Base-by-base conservation (phyloP, 1,284 basidiomycete genomes). In the Cryptococcus sp. region DNA sequence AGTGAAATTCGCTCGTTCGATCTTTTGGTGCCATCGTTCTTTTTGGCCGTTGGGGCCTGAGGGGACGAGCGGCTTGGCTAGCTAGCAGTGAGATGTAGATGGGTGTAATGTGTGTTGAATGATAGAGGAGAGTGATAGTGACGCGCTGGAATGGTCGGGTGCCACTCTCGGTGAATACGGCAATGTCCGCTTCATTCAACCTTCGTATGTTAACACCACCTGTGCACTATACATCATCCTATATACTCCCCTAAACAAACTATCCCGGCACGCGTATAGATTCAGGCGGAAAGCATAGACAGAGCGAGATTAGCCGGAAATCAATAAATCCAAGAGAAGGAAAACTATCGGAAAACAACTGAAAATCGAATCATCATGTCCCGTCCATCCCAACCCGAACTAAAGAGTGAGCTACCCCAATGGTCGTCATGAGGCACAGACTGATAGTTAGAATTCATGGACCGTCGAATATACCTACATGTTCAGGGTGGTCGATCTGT, bases 401-500 rank as follows among this genome's bases (percentile, higher is more conserved):
- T 94, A 55, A 94, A 93, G 82, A 94, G 91, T 91, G 48, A 42
- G 73, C 28, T 32, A 16, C 32, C 4, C 11, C 21, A 22, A 14
- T 45, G 5, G 1, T 40, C 40, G 32, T n/a, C 39, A 37, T 9
- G 4, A 11, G 19, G 34, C 23, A 16, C 28, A 37, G 7, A 18
- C 46, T 24, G 19, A 24, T 23, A 13, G 19, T 11, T 54, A 61
- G 70, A 97, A 88, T 98, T 96, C 74, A 97, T 98, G 89, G 96
- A 99, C 83, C 96, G 97, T 80, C 88, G 87, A 64, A 79, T 98
- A 63, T 92, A 91, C 76, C 81, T 98, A 68, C 86, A 97, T 78
- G 80, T 99, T 7, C 94, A 99, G 73, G 96, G 93, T 49, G 91
- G 91, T 53, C 86, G 96, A 66, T 91, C 90, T 81, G 87, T 98